Conservation (phyloP, 495 filamentous ascomycete species). For the Tuber borchii region DNA sequence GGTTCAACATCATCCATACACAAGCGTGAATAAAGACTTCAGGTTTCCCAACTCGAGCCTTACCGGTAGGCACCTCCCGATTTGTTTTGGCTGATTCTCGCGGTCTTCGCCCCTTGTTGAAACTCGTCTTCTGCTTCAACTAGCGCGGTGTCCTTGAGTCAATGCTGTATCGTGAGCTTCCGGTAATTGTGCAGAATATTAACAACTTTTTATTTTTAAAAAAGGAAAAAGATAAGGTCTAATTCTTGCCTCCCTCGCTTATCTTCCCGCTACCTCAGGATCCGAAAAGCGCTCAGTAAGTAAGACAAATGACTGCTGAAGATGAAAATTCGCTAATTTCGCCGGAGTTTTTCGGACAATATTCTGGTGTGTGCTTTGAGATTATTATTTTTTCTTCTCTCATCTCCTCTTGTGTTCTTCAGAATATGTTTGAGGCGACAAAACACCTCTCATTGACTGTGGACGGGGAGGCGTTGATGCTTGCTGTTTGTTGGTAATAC, state of each 20-base stretch:
- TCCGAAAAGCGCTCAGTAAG: neutral
- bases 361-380: neutral
- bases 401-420: neutral
- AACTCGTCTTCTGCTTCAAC: neutral
- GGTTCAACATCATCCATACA: neutral
- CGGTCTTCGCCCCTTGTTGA: neutral
- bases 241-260: neutral
- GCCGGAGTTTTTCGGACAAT: neutral
- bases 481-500: constrained; percentile 1
- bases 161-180: neutral
- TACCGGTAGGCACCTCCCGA: neutral
- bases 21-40: neutral
- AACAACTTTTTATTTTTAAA: neutral
- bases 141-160: neutral
- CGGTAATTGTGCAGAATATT: neutral
- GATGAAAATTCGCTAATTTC: neutral
- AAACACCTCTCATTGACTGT: neutral
- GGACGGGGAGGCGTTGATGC: neutral
- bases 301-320: neutral
- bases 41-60: neutral
- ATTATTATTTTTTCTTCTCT: neutral
- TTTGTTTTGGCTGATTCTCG: neutral
- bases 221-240: neutral
- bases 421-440: neutral
- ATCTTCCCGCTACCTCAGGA: neutral